phyloP scores from a whole-genome alignment of 176 grass and related monocot genomes.

The Melocanna baccifera region DNA sequence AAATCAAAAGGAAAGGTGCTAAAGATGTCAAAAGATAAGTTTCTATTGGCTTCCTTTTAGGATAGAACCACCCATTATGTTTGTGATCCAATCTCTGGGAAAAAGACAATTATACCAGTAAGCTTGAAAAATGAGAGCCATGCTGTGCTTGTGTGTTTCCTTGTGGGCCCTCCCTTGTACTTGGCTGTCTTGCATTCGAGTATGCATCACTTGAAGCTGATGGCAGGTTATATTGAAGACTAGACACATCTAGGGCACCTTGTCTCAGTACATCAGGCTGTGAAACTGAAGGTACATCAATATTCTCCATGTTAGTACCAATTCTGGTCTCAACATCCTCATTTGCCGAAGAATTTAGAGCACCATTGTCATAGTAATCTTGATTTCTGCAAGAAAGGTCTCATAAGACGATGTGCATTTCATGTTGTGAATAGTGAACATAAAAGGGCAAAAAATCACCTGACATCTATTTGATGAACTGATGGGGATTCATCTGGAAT shows the following conservation, averaged over 20 bases:
- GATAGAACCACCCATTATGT: background rate
- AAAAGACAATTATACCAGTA: conserved; percentile 61
- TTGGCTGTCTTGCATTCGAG: conserved; percentile 55
- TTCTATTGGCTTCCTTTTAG: conserved; percentile 1
- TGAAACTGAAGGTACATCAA: conserved; percentile 62
- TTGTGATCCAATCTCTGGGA: background rate
- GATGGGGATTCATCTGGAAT: conserved; percentile 52
- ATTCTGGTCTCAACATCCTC: conserved; percentile 51
- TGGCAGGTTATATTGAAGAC: conserved; percentile 75
- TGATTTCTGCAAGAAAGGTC: conserved; percentile 58
- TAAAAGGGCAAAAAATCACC: conserved; percentile 30
- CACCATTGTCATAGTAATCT: conserved; percentile 59
- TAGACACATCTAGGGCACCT: conserved; percentile 51
- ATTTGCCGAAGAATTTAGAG: conserved; percentile 43
- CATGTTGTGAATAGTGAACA: background rate
- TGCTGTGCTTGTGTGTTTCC: conserved; percentile 63
- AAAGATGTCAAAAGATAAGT: background rate
- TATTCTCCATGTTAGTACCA: conserved; percentile 49
- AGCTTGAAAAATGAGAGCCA: conserved; percentile 73
- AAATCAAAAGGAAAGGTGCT: background rate
- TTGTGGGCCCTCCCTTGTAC: conserved; percentile 55
- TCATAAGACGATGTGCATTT: conserved; percentile 14
- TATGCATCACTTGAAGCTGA: conserved; percentile 68
- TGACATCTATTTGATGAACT: conserved; percentile 54
- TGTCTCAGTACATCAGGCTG: conserved; percentile 71